A percentile compares a stretch with the other conserved stretches of the same genome.
Conservation (phyloP, 78 protist genomes). For the Thecamonas trahens region DNA sequence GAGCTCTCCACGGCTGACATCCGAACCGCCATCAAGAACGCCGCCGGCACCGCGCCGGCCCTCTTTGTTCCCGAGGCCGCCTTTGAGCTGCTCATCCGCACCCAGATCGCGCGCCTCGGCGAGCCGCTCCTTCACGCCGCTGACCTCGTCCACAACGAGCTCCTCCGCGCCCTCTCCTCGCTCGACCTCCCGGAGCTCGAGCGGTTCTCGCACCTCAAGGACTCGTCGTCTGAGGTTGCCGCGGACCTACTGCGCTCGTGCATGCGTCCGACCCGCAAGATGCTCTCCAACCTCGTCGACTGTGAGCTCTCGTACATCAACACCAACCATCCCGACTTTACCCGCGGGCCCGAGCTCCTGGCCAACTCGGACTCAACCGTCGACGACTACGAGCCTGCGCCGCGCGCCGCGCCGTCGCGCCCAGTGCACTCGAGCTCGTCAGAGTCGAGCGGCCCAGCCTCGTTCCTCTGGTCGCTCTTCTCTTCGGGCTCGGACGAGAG, state of each 20-base stretch:
- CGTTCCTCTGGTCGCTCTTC: no score
- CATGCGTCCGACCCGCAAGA: no score
- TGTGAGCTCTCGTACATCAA: conserved; percentile 75
- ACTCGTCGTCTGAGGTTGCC: background rate
- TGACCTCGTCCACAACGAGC: conserved; percentile 77
- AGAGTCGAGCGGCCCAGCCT: no score
- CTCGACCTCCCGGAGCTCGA: conserved; percentile 4
- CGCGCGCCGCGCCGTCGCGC: no score
- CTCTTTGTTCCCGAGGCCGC: conserved; percentile 90
- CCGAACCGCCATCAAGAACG: conserved; percentile 57
- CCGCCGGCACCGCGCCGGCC: conserved; percentile 60
- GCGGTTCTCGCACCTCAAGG: background rate
- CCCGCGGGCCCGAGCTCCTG: conserved; percentile 12
- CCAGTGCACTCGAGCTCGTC: no score
- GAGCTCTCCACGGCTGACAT: conserved; percentile 41
- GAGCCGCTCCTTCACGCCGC: conserved; percentile 71
- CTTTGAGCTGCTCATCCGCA: conserved; percentile 75
- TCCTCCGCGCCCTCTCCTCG: conserved; percentile 27
- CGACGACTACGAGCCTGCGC: no score
- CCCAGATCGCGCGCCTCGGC: conserved; percentile 62
- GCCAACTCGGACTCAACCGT: no score
- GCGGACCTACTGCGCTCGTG: background rate
- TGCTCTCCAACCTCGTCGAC: conserved; percentile 47
- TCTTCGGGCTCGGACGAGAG: no score
- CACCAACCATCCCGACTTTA: conserved; percentile 87